A percentile compares a stretch with the other conserved stretches of the same genome.
Conservation (phyloP, 1,284 basidiomycete genomes). For the Amylostereum chailletii region DNA sequence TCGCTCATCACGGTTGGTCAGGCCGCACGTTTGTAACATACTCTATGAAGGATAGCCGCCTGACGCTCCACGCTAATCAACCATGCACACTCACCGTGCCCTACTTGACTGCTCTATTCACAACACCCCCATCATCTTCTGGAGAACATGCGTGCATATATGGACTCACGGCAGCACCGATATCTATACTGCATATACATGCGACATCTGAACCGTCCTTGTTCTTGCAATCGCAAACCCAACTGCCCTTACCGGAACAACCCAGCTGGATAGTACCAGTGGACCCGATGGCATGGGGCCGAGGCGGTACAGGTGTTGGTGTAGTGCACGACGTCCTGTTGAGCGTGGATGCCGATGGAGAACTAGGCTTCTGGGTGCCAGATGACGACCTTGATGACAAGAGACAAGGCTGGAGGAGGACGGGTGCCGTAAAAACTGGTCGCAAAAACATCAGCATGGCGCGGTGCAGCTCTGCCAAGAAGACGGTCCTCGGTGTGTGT, state of each 20-base stretch:
- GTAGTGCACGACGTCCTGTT: constrained; percentile 66
- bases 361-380: constrained; percentile 77
- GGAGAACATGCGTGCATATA: constrained; percentile 45
- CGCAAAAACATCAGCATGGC: constrained; percentile 57
- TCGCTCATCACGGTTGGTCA: constrained; percentile 6
- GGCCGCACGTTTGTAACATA: constrained; percentile 38
- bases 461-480: constrained; percentile 82
- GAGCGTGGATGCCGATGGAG: constrained; percentile 66
- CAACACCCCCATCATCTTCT: constrained; percentile 38
- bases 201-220: constrained; percentile 20
- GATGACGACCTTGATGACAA: constrained; percentile 30
- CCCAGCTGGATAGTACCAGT: constrained; percentile 66
- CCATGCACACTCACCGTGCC: constrained; percentile 40
- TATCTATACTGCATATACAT: constrained; percentile 42
- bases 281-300: constrained; percentile 86
- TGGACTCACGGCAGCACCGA: constrained; percentile 44
- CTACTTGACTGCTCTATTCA: constrained; percentile 49
- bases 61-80: constrained; percentile 43
- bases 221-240: constrained; percentile 32
- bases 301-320: constrained; percentile 22
- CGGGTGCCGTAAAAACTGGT: constrained; percentile 68
- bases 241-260: constrained; percentile 38
- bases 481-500: constrained; percentile 66
- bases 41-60: constrained; percentile 27
- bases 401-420: constrained; percentile 50